phyloP scores from a whole-genome alignment of 805 yeast genomes.

The Aciculoconidium aculeatum region DNA sequence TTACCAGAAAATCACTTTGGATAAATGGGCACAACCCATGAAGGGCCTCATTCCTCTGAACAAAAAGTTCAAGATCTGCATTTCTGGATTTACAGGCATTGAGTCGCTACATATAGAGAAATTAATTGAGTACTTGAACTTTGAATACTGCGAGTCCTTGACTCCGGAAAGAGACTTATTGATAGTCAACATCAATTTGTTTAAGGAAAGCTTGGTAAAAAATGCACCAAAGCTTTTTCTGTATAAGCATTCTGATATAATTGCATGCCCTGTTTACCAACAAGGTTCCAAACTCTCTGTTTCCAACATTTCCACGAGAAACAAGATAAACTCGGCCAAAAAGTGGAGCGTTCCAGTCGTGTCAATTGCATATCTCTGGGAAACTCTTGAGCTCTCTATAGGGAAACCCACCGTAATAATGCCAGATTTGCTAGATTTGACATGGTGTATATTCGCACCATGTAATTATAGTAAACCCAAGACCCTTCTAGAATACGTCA shows the following conservation, averaged over 20 bases:
- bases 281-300: conserved; percentile 27
- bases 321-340: conserved; percentile 54
- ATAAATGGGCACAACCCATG: conserved; percentile 61
- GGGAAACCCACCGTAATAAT: conserved; percentile 14
- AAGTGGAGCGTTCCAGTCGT: conserved; percentile 55
- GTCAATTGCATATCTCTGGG: conserved; percentile 51
- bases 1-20: conserved; percentile 43
- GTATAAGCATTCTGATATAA: conserved; percentile 25
- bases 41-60: conserved; percentile 22
- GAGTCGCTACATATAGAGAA: conserved; percentile 68
- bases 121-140: conserved; percentile 50
- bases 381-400: conserved; percentile 32
- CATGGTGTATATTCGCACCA: conserved; percentile 57
- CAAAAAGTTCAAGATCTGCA: conserved; percentile 35
- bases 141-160: conserved; percentile 44
- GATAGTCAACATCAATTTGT: conserved; percentile 44
- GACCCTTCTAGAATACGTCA: conserved; percentile 16
- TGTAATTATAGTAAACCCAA: conserved; percentile 18
- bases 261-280: conserved; percentile 31
- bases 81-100: conserved; percentile 74
- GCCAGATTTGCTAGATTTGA: conserved; percentile 39
- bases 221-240: conserved; percentile 40
- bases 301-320: conserved; percentile 39
- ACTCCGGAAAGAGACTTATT: conserved; percentile 50
- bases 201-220: conserved; percentile 31